These are phyloP conservation scores for Oryza brachyantha DNA, from an alignment of 176 grass and related monocot genomes.

Conservation along the genomic window DNA sequence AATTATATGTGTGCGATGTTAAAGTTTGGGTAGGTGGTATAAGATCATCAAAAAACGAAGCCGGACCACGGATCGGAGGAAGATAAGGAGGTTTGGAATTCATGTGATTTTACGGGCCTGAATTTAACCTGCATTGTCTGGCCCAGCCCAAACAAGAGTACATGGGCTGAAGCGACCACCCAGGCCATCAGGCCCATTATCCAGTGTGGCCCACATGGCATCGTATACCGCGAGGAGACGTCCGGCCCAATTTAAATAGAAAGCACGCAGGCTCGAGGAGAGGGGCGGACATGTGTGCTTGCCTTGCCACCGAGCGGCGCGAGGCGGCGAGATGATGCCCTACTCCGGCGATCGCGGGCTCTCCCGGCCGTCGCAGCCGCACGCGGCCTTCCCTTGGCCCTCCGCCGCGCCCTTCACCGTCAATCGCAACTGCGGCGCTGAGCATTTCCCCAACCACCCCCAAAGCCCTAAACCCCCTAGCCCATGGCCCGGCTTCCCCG, in stretches of 20 bases:
- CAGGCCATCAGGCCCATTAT: not conserved
- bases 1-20: too few species aligned
- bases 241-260: not conserved
- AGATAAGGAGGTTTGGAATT: too few species aligned
- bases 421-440: slow-evolving; percentile 4
- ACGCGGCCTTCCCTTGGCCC: slow-evolving; percentile 29
- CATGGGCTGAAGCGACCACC: fast-evolving
- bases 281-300: not conserved
- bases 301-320: not conserved
- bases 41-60: too few species aligned
- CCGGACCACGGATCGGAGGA: too few species aligned
- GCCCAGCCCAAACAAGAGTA: not conserved
- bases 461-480: slow-evolving; percentile 7
- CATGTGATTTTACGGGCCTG: too few species aligned
- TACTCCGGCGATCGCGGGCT: slow-evolving; percentile 26
- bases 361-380: not conserved
- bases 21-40: too few species aligned
- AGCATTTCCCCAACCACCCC: slow-evolving; percentile 25
- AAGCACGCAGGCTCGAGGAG: not conserved
- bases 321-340: not conserved
- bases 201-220: not conserved
- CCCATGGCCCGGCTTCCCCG: slow-evolving; percentile 16
- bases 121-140: too few species aligned
- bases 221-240: not conserved
- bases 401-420: slow-evolving; percentile 43